These are phyloP conservation scores for Cercospora beticola DNA, from an alignment of 2,329 filamentous ascomycete species.

Conservation along the genomic window DNA sequence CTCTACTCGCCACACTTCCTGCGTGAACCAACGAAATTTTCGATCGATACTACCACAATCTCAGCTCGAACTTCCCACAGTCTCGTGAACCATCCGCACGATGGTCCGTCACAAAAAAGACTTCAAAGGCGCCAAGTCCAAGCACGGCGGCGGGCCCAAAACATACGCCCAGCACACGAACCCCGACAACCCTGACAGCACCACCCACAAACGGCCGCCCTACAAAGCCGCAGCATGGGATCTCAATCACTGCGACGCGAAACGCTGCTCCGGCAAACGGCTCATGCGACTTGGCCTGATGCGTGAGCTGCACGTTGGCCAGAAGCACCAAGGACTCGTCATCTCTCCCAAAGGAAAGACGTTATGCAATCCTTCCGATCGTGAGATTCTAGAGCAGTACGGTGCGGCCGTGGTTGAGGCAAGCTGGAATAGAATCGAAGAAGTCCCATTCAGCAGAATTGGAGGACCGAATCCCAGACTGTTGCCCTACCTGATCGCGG, in stretches of 20 bases:
- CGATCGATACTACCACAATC: not conserved
- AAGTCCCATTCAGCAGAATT: constrained; percentile 87
- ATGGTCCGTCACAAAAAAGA: constrained; percentile 84
- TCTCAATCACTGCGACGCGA: constrained; percentile 94
- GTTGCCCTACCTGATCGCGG: constrained; percentile 91
- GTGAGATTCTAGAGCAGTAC: constrained; percentile 76
- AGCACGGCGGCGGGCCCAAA: constrained; percentile 58
- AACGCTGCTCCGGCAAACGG: constrained; percentile 92
- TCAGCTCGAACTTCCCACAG: not conserved
- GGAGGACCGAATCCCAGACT: constrained; percentile 90
- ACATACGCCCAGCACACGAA: constrained; percentile 36
- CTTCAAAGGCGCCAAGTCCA: constrained; percentile 56
- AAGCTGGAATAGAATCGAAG: constrained; percentile 88
- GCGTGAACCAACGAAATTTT: not conserved
- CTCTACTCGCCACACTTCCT: not conserved
- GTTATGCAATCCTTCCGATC: constrained; percentile 79
- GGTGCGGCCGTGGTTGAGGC: constrained; percentile 96
- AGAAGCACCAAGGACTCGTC: constrained; percentile 88
- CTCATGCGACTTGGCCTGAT: constrained; percentile 90
- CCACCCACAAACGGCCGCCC: constrained; percentile 44
- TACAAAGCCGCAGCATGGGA: constrained; percentile 99
- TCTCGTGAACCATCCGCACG: not conserved
- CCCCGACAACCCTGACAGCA: constrained; percentile 25
- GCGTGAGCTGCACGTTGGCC: constrained; percentile 86
- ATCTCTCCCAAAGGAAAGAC: constrained; percentile 93